Evolutionary conservation across 306 rosid species (phyloP).

Genomic region (Morella rubra): DNA sequence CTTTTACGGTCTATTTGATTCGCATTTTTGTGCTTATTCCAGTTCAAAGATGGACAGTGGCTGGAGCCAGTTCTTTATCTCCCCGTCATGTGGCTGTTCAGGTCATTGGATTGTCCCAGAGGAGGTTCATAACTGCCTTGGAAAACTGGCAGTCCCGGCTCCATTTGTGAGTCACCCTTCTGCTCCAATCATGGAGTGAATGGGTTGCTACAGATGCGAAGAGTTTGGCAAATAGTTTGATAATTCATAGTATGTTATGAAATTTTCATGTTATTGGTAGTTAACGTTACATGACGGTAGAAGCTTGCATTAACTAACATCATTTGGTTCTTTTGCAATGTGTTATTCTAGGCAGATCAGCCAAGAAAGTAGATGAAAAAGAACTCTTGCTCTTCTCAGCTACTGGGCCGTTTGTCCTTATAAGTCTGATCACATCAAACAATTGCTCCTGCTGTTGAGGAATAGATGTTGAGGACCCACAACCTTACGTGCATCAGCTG

Average conservation of each 20-base stretch:
- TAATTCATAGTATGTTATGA: background rate
- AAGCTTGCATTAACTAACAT: background rate
- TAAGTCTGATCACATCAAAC: background rate
- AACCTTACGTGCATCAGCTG: no score
- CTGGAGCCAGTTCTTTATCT: constrained; percentile 1
- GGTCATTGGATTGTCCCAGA: background rate
- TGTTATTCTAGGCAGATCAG: background rate
- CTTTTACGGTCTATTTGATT: background rate
- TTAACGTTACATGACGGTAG: background rate
- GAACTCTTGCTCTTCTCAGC: background rate
- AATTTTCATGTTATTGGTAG: background rate
- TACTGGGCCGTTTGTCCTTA: background rate
- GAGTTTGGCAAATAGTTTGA: background rate
- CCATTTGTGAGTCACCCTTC: background rate
- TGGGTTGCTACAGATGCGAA: background rate
- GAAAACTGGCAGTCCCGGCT: background rate
- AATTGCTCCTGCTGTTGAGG: background rate
- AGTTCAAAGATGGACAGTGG: background rate
- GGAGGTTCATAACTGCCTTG: background rate
- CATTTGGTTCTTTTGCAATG: background rate
- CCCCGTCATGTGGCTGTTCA: background rate
- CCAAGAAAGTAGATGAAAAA: background rate
- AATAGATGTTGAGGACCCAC: no score
- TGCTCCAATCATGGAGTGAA: background rate
- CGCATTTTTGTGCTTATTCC: background rate